Base-by-base conservation (phyloP, 1,139 yeast species). In the Candida anutae region DNA sequence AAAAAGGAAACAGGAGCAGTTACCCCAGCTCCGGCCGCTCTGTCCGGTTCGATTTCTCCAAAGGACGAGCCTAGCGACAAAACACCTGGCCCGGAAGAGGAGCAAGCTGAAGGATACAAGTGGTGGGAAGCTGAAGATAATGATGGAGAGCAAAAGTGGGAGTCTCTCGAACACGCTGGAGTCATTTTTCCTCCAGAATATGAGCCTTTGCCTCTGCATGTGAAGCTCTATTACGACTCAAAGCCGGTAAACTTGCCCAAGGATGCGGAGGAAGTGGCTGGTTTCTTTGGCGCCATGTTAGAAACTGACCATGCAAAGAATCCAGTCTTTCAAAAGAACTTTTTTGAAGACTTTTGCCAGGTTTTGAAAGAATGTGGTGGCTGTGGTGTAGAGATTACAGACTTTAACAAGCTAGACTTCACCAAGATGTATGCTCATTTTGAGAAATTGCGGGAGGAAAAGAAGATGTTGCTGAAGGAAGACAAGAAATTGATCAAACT, bases 181-280 rank as follows among this genome's bases (percentile, higher is more conserved):
- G 96, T 90, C 8, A 58, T 88, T 27, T 88, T 90, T 45, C 97
- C 98, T 3, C 96, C 97, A 1, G 80, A 75, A 6, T 88, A 90
- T 53, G 87, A 80, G 46, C 88, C 93, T 8, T 58, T 90, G 23
- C 97, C 97, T 0, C 61, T 74, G n/a, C 70, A 74, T 42, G 82
- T 87, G 26, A 83, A 81, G 46, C 49, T 90, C 33, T 67, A 73
- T 36, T 88, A 88, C 46, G 79, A 81, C 39, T 85, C 84, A 1
- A 67, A 71, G 38, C 81, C 90, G 0, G 85, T 88, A 1, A 61
- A 59, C 16, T 62, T 88, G 35, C 90, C 95, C 0, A 56, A 61
- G 1, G 83, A 69, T 32, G 97, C 96, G 2, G 98, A 90, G 54
- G 97, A 90, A 53, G 96, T 90, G 20, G 97, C 96, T 0, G 96